Evolutionary conservation across 306 rosid species (phyloP).

Genomic region (Hylodesmum podocarpum): DNA sequence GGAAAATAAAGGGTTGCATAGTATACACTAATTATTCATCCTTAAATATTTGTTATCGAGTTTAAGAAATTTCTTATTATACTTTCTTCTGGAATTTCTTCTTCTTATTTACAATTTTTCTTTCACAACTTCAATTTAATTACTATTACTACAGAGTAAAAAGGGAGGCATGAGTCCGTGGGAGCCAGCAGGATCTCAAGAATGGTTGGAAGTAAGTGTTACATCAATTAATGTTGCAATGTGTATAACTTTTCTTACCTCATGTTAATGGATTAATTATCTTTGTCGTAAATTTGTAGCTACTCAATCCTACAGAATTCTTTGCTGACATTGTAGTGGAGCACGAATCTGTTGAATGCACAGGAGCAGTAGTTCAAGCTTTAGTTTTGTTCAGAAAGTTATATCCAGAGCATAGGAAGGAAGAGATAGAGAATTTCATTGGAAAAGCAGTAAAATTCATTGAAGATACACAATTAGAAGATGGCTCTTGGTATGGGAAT

Average conservation of each 20-base stretch:
- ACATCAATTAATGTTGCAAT: neutral
- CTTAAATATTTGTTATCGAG: no score
- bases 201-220: slow-evolving; percentile 60
- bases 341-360: slow-evolving; percentile 39
- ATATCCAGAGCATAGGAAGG: slow-evolving; percentile 33
- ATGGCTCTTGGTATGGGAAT: slow-evolving; percentile 43
- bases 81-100: neutral
- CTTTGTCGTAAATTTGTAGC: neutral
- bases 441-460: slow-evolving; percentile 22
- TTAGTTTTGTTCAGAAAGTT: slow-evolving; percentile 32
- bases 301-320: slow-evolving; percentile 37
- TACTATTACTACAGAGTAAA: slow-evolving; percentile 45
- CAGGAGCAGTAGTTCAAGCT: slow-evolving; percentile 36
- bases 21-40: no score
- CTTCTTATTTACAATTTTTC: neutral
- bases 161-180: slow-evolving; percentile 67
- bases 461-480: slow-evolving; percentile 29
- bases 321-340: slow-evolving; percentile 30
- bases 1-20: no score
- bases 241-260: no score
- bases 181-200: slow-evolving; percentile 53
- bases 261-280: no score
- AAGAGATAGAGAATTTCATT: slow-evolving; percentile 34
- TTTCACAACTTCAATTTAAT: neutral
- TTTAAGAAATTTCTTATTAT: no score